These are phyloP conservation scores for Nymphaea thermarum DNA, from an alignment of 164 flowering plant genomes.

Conservation along the genomic window DNA sequence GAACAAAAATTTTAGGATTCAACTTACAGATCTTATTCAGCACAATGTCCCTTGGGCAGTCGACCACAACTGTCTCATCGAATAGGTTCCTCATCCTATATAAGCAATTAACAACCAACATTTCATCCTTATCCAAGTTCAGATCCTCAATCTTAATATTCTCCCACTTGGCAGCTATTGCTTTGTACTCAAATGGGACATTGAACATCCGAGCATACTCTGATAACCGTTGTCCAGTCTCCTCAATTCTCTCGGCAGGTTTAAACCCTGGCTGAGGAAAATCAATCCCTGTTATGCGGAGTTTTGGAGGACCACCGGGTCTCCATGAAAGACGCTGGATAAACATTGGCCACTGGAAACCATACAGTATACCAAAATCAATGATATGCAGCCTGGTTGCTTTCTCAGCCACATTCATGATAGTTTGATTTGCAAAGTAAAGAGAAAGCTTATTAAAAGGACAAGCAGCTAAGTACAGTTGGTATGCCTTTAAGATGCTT, in stretches of 20 bases:
- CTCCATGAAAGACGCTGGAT: constrained; percentile 46
- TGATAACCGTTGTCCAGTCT: constrained; percentile 62
- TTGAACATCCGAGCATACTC: constrained; percentile 54
- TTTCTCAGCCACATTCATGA: constrained; percentile 19
- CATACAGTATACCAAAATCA: constrained; percentile 81
- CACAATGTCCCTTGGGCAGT: constrained; percentile 46
- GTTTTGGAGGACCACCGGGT: constrained; percentile 64
- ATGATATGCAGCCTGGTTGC: constrained; percentile 53
- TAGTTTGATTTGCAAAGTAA: constrained; percentile 46
- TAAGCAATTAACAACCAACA: constrained; percentile 52
- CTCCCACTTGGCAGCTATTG: constrained; percentile 83
- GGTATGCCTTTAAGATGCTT: constrained; percentile 65
- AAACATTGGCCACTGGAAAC: constrained; percentile 88
- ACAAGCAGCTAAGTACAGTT: constrained; percentile 48
- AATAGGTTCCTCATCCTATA: constrained; percentile 42
- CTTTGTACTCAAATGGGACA: constrained; percentile 63
- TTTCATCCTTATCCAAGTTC: constrained; percentile 49
- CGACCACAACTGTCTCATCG: constrained; percentile 59
- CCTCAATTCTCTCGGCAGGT: constrained; percentile 69
- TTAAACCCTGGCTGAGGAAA: constrained; percentile 84
- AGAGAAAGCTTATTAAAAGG: constrained; percentile 70
- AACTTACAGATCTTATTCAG: constrained; percentile 41
- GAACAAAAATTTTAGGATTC: constrained; percentile 54
- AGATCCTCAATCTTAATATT: constrained; percentile 54
- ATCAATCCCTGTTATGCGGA: constrained; percentile 79